Percentiles rank a stretch among this genome's conserved stretches.
Evolutionary conservation across 371 early-diverging fungal species (phyloP).

Genomic region (Apophysomyces elegans): DNA sequence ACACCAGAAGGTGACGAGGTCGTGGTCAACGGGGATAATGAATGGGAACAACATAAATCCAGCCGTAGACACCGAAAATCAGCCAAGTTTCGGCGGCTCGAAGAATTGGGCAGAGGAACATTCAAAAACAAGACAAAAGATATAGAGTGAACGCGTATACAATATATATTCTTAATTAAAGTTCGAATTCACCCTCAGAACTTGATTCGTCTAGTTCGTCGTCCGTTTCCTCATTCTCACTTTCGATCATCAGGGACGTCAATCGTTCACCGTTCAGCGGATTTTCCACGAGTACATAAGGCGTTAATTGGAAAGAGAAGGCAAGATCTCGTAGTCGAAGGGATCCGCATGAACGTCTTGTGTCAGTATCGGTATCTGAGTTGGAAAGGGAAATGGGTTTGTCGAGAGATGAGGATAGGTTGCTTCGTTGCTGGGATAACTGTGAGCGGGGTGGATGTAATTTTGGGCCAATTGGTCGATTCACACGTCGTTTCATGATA

Average conservation of each 20-base stretch:
- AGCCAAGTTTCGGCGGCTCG: constrained; percentile 30
- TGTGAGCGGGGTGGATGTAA: constrained; percentile 26
- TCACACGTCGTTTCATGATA: constrained; percentile 70
- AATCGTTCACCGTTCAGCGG: constrained; percentile 72
- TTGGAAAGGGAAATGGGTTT: constrained; percentile 4
- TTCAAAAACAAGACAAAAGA: background rate
- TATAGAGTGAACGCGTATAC: background rate
- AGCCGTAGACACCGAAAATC: constrained; percentile 66
- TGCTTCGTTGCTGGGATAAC: constrained; percentile 11
- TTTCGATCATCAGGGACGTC: constrained; percentile 60
- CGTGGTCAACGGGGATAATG: constrained; percentile 69
- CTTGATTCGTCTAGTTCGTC: constrained; percentile 30
- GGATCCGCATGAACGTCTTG: constrained; percentile 12
- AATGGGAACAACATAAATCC: constrained; percentile 69
- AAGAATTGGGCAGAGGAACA: constrained; percentile 3
- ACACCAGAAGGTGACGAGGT: constrained; percentile 45
- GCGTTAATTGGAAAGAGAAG: constrained; percentile 69
- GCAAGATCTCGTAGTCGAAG: constrained; percentile 58
- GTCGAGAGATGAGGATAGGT: constrained; percentile 12
- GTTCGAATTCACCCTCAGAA: constrained; percentile 34
- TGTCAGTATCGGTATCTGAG: background rate
- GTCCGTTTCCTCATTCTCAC: constrained; percentile 57
- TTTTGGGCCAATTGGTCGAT: constrained; percentile 63
- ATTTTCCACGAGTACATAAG: constrained; percentile 70
- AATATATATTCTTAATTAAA: constrained; percentile 14